Evolutionary conservation across 2,329 filamentous ascomycete species (phyloP).

Genomic region (Diaporthe ampelina): DNA sequence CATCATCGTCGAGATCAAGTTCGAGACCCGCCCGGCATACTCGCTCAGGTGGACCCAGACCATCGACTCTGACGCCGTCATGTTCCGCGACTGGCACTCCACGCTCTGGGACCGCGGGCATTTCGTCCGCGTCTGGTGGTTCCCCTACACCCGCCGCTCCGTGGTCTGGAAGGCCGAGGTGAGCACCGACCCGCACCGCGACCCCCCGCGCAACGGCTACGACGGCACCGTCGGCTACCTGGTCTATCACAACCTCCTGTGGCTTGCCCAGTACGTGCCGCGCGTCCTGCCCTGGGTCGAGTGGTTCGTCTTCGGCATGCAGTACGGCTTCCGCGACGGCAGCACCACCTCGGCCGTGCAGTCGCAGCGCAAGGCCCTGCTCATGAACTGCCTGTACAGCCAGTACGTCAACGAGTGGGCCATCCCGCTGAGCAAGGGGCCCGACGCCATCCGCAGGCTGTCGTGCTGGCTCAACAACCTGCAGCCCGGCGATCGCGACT

Average conservation of each 20-base stretch:
- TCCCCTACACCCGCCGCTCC: constrained; percentile 89
- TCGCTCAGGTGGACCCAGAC: constrained; percentile 90
- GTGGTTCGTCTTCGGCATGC: constrained; percentile 97
- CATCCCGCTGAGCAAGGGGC: constrained; percentile 85
- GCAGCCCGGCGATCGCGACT: constrained; percentile 68
- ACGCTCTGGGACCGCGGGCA: constrained; percentile 87
- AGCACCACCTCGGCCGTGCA: constrained; percentile 81
- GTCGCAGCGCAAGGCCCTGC: constrained; percentile 81
- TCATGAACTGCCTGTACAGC: constrained; percentile 99
- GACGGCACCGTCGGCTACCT: constrained; percentile 87
- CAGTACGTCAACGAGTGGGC: constrained; percentile 99
- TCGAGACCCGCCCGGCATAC: constrained; percentile 83
- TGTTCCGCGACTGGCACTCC: constrained; percentile 79
- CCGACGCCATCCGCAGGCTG: constrained; percentile 86
- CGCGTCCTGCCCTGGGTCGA: constrained; percentile 88
- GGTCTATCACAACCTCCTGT: constrained; percentile 92
- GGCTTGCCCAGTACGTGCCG: constrained; percentile 82
- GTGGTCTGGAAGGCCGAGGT: constrained; percentile 92
- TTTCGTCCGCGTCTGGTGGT: constrained; percentile 97
- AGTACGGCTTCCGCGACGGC: constrained; percentile 88
- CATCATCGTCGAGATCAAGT: constrained; percentile 90
- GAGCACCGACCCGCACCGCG: constrained; percentile 71
- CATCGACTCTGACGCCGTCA: constrained; percentile 76
- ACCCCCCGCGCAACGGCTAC: constrained; percentile 81
- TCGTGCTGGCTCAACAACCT: constrained; percentile 85